These are phyloP conservation scores for Aspergillus sp. DNA, from an alignment of 2,329 filamentous ascomycete genomes.

Conservation along the genomic window DNA sequence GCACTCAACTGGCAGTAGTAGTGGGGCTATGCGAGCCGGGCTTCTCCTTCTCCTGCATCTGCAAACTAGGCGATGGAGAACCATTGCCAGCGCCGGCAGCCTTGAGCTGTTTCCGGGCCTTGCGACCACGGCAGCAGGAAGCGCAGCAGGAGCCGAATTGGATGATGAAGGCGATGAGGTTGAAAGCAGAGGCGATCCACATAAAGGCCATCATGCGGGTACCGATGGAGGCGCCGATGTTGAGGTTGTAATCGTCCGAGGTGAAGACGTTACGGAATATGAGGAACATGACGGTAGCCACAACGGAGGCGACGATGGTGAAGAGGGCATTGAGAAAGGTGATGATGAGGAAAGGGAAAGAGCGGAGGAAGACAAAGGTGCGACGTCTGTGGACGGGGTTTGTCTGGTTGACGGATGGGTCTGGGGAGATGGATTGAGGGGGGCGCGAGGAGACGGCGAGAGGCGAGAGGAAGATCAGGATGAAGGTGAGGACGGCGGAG, in stretches of 20 bases:
- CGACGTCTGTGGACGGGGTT: constrained; percentile 31
- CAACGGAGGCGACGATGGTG: constrained; percentile 63
- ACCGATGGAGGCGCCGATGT: constrained; percentile 69
- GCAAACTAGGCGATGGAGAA: constrained; percentile 1
- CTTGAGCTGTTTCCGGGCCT: constrained; percentile 30
- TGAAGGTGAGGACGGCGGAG: constrained; percentile 63
- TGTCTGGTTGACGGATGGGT: constrained; percentile 17
- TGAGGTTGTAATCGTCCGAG: constrained; percentile 62
- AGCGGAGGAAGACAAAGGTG: constrained; percentile 42
- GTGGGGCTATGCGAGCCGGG: background rate
- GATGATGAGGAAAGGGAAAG: constrained; percentile 63
- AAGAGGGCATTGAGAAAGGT: constrained; percentile 64
- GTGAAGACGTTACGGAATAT: constrained; percentile 76
- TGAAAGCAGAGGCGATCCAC: constrained; percentile 72
- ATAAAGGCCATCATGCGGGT: constrained; percentile 77
- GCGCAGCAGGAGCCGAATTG: constrained; percentile 77
- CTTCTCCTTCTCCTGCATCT: constrained; percentile 11
- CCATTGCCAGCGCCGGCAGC: constrained; percentile 9
- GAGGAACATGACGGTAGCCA: constrained; percentile 78
- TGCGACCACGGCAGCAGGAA: constrained; percentile 38
- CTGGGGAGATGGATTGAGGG: constrained; percentile 26
- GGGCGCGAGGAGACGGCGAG: constrained; percentile 44
- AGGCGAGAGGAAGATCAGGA: constrained; percentile 64
- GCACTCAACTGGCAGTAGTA: too few relatives aligned
- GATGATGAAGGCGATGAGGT: constrained; percentile 65